A percentile compares a stretch with the other conserved stretches of the same genome.
These are phyloP conservation scores for Thelephora terrestris DNA, from an alignment of 1,284 basidiomycete species.

Conservation along the genomic window DNA sequence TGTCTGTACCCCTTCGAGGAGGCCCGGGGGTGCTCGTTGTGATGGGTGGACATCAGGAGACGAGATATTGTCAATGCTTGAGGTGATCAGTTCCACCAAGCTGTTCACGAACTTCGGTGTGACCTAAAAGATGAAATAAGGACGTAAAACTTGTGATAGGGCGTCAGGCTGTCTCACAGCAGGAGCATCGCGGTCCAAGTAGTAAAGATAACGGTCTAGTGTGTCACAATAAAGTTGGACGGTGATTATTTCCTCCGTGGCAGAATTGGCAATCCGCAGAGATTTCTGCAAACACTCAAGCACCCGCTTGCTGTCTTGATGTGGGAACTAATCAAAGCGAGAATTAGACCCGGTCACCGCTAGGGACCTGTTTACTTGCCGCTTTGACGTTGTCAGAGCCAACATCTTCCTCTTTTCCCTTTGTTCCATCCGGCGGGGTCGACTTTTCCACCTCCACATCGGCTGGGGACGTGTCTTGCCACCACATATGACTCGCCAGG, in stretches of 20 bases:
- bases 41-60: slow-evolving; percentile 79
- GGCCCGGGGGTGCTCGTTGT: slow-evolving; percentile 67
- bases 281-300: slow-evolving; percentile 93
- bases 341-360: not conserved
- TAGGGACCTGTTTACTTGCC: slow-evolving; percentile 29
- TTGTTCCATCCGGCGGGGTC: slow-evolving; percentile 27
- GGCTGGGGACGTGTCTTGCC: slow-evolving; percentile 60
- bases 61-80: slow-evolving; percentile 80
- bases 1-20: slow-evolving; percentile 83
- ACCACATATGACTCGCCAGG: slow-evolving; percentile 92
- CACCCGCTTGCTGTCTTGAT: slow-evolving; percentile 90
- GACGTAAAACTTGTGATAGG: slow-evolving; percentile 1
- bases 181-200: slow-evolving; percentile 84
- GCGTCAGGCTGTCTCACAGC: slow-evolving; percentile 46
- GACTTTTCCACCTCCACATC: slow-evolving; percentile 22
- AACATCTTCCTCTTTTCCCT: slow-evolving; percentile 36
- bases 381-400: slow-evolving; percentile 42
- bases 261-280: slow-evolving; percentile 85
- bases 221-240: slow-evolving; percentile 92
- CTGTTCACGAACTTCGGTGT: slow-evolving; percentile 92
- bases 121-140: slow-evolving; percentile 36
- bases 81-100: slow-evolving; percentile 86
- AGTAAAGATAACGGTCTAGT: slow-evolving; percentile 88
- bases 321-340: slow-evolving; percentile 52
- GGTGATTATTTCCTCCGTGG: slow-evolving; percentile 90